Conservation (phyloP, 345 rosid genomes). For the Ceriops zippeliana region DNA sequence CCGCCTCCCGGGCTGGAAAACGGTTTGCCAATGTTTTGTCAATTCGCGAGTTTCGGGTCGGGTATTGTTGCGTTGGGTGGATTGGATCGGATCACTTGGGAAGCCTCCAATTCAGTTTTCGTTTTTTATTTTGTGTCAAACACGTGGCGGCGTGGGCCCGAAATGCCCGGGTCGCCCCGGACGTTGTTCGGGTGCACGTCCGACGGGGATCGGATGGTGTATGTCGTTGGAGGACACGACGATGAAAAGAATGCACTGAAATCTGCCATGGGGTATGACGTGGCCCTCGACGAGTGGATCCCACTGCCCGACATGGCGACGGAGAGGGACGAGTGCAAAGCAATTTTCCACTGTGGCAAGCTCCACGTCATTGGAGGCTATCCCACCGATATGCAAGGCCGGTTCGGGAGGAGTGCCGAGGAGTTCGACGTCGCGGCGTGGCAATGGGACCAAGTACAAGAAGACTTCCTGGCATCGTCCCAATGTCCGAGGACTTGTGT, state of each 20-base stretch:
- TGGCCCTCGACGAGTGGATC: slow-evolving; percentile 51
- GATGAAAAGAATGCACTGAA: slow-evolving; percentile 59
- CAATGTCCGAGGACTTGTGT: slow-evolving; percentile 39
- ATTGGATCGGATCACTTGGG: slow-evolving; percentile 63
- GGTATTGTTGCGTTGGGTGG: slow-evolving; percentile 78
- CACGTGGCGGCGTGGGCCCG: slow-evolving; percentile 59
- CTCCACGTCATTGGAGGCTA: slow-evolving; percentile 81
- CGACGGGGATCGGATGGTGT: slow-evolving; percentile 53
- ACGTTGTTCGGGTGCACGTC: slow-evolving; percentile 65
- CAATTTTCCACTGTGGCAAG: slow-evolving; percentile 51
- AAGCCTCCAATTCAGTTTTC: slow-evolving; percentile 44
- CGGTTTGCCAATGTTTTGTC: slow-evolving; percentile 67
- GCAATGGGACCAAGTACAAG: slow-evolving; percentile 42
- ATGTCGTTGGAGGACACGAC: slow-evolving; percentile 76
- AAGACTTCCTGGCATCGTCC: slow-evolving; percentile 27
- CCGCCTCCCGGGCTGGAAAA: slow-evolving; percentile 40
- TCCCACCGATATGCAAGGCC: slow-evolving; percentile 66
- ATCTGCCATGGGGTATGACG: slow-evolving; percentile 61
- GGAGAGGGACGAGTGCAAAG: slow-evolving; percentile 77
- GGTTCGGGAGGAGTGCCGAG: slow-evolving; percentile 46
- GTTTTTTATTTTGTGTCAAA: slow-evolving; percentile 48
- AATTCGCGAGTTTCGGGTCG: slow-evolving; percentile 49
- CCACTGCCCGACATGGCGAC: slow-evolving; percentile 60
- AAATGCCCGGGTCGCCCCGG: slow-evolving; percentile 64
- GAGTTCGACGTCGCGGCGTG: slow-evolving; percentile 38